These are phyloP conservation scores for Orbilia javanica DNA, from an alignment of 2,329 filamentous ascomycete species.

Conservation along the genomic window DNA sequence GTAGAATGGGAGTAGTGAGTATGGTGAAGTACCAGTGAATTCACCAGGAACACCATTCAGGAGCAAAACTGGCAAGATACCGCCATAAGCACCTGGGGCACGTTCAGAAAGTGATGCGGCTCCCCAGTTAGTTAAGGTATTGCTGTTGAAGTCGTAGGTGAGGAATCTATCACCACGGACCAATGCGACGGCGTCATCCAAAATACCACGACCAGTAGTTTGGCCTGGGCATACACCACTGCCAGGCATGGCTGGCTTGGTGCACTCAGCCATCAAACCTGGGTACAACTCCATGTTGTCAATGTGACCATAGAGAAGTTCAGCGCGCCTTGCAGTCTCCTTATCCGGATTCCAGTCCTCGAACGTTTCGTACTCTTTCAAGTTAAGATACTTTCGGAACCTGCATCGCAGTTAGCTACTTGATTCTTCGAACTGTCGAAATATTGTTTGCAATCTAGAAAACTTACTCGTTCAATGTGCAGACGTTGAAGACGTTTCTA, in stretches of 20 bases:
- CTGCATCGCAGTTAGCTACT: constrained; percentile 65
- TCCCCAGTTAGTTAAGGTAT: constrained; percentile 69
- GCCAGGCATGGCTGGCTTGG: constrained; percentile 52
- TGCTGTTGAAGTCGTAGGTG: constrained; percentile 69
- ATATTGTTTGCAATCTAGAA: not conserved
- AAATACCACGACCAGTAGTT: constrained; percentile 70
- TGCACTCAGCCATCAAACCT: constrained; percentile 70
- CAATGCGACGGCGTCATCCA: constrained; percentile 74
- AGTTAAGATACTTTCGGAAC: constrained; percentile 70
- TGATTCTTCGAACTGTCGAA: not conserved
- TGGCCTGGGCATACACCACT: constrained; percentile 63
- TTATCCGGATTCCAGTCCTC: constrained; percentile 70
- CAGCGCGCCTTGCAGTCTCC: constrained; percentile 67
- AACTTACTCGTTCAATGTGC: constrained; percentile 69
- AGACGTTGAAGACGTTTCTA: constrained; percentile 70
- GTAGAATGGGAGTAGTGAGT: constrained; percentile 53
- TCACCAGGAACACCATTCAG: constrained; percentile 42
- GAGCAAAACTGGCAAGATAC: constrained; percentile 51
- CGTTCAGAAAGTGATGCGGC: constrained; percentile 62
- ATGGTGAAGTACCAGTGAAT: constrained; percentile 42
- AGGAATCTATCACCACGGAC: constrained; percentile 73
- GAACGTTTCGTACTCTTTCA: constrained; percentile 69
- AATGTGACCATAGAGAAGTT: constrained; percentile 69
- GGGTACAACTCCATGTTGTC: constrained; percentile 73
- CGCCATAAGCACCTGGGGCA: constrained; percentile 47